A percentile compares a stretch with the other conserved stretches of the same genome.
phyloP scores from a whole-genome alignment of 1,284 basidiomycete genomes.

The Naganishia liquefaciens region DNA sequence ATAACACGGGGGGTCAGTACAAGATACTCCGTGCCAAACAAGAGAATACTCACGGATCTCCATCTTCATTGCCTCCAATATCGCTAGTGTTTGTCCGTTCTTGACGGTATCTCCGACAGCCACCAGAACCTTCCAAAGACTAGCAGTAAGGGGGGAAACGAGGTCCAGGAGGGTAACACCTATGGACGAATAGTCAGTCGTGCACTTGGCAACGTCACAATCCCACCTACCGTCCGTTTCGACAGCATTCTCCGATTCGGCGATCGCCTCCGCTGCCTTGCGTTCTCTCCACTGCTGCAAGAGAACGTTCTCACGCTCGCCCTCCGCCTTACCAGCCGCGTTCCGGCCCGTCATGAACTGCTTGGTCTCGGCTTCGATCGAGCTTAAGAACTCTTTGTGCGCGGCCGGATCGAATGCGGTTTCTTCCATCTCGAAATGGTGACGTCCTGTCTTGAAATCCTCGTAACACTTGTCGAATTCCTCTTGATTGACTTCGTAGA shows the following conservation, averaged over 20 bases:
- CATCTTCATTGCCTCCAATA: conserved; percentile 74
- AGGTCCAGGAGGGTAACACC: conserved; percentile 38
- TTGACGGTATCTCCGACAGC: conserved; percentile 57
- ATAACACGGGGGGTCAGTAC: neutral
- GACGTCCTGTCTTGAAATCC: conserved; percentile 64
- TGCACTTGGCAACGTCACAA: conserved; percentile 31
- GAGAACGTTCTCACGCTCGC: conserved; percentile 50
- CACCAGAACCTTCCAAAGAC: conserved; percentile 63
- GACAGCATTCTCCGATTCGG: conserved; percentile 26
- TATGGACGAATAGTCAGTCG: conserved; percentile 26
- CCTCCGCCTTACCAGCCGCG: conserved; percentile 38
- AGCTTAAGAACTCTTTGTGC: conserved; percentile 57
- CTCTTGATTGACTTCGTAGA: conserved; percentile 42
- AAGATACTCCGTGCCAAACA: neutral
- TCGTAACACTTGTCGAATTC: conserved; percentile 57
- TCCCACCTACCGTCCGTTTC: conserved; percentile 32
- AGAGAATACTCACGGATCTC: conserved; percentile 52
- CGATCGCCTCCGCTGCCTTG: conserved; percentile 39
- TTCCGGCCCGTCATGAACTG: conserved; percentile 55
- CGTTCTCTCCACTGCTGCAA: conserved; percentile 54
- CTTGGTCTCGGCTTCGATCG: conserved; percentile 56
- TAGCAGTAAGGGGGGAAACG: conserved; percentile 59
- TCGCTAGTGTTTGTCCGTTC: conserved; percentile 59
- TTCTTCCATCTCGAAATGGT: conserved; percentile 59
- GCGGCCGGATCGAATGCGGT: conserved; percentile 60